Evolutionary conservation across 2,329 filamentous ascomycete species (phyloP), one percentile per base, ranked within the genome.

Genomic region (Emmonsia crescens): DNA sequence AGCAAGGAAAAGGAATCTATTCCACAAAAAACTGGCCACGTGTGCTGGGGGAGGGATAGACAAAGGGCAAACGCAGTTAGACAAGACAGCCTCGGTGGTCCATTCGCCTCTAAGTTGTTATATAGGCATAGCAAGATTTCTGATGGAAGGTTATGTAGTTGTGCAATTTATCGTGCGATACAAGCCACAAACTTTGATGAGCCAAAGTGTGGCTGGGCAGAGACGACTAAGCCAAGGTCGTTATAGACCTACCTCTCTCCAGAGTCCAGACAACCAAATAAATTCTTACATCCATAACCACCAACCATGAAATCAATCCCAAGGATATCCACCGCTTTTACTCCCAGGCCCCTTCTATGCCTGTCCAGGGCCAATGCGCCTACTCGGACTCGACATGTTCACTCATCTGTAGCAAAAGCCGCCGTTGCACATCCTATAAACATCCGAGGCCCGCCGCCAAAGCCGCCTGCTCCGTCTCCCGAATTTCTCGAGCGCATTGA

Each of bases 361-460:
- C 55, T 46, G 3, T 14, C 38, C 21, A 3, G 55, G 14, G 36
- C 29, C 21, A 61, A 29, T 14, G 12, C 24, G 10, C 40, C 54
- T 12, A 21, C 44, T 24, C 59, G 56, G 19, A 36, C 63, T 51
- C 74, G 73, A 38, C 69, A 61, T 62, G 70, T 77, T 42, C 72
- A 76, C 64, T 73, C 70, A 3, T 71, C 72, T 16, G 62, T 68
- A 21, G 65, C 67, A 38, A 77, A 76, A 63, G 71, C 74, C 59
- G 83, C 83, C 9, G 80, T 81, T 57, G 82, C 83, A 16, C 77
- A 85, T 62, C 79, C 83, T 64, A 78, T 83, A 60, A 84, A 82
- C 12, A 79, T 83, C 12, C 77, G 83, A 57, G 84, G 83, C 3
- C 83, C 83, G 59, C 84, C 84, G 44, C 84, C 84, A 2, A 79